phyloP scores from a whole-genome alignment of 108 stramenopile species.

The Skeletonema costatum region DNA sequence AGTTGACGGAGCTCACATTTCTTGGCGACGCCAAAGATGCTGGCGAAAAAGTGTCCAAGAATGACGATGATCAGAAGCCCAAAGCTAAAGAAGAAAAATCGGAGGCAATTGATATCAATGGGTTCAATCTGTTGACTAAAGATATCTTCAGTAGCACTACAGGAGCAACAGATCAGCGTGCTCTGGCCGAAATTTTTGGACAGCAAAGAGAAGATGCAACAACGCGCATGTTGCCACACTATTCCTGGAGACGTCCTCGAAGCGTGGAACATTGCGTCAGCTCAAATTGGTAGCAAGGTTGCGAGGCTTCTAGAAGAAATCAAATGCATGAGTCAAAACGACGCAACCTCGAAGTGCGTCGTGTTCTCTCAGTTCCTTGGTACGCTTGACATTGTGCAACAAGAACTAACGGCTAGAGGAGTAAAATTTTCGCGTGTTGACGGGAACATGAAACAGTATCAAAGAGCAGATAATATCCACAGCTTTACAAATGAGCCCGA shows the following conservation, averaged over 20 bases:
- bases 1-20: constrained; percentile 12
- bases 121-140: constrained; percentile 11
- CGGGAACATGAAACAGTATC: constrained; percentile 32
- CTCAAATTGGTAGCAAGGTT: constrained; percentile 9
- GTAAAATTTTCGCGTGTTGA: constrained; percentile 17
- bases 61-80: constrained; percentile 9
- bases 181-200: neutral
- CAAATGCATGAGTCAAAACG: constrained; percentile 15
- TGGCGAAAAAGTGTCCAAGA: neutral
- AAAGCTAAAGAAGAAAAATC: neutral
- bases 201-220: neutral
- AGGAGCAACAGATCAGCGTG: constrained; percentile 5
- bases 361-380: constrained; percentile 29
- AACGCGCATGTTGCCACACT: constrained; percentile 1
- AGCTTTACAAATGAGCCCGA: constrained; percentile 22
- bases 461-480: constrained; percentile 23
- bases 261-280: neutral
- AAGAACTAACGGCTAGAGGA: constrained; percentile 26
- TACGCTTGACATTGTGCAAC: constrained; percentile 14
- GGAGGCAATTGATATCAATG: constrained; percentile 15
- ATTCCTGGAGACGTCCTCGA: constrained; percentile 5
- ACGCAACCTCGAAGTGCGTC: constrained; percentile 17
- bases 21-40: constrained; percentile 25
- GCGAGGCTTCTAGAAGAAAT: constrained; percentile 20
- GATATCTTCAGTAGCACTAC: constrained; percentile 4